Evolutionary conservation across 2,329 filamentous ascomycete genomes (phyloP).

Genomic region (Botryosphaeria agaves): DNA sequence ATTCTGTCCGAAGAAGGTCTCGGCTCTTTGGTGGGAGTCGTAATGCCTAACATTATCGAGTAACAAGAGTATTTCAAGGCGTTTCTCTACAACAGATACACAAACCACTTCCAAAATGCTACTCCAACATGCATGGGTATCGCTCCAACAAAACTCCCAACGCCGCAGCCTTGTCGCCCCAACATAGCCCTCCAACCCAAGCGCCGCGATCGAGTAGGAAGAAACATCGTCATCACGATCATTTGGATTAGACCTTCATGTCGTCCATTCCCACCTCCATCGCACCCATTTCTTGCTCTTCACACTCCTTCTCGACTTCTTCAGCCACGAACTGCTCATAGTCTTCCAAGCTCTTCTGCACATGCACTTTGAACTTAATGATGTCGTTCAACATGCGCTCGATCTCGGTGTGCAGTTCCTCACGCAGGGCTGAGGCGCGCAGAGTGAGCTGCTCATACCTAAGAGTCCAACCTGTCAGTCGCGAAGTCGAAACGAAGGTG

Average conservation of each 20-base stretch:
- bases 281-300: constrained; percentile 27
- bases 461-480: constrained; percentile 1
- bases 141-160: too few species aligned
- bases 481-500: neutral
- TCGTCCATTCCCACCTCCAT: constrained; percentile 10
- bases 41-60: too few species aligned
- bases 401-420: constrained; percentile 94
- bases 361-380: constrained; percentile 95
- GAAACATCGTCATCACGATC: too few species aligned
- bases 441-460: constrained; percentile 89
- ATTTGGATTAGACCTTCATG: constrained; percentile 8
- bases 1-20: constrained; percentile 8
- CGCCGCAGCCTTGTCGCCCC: too few species aligned
- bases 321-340: constrained; percentile 89
- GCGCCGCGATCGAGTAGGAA: too few species aligned
- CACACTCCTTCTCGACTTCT: constrained; percentile 56
- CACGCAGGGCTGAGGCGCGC: constrained; percentile 65
- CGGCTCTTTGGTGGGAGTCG: constrained; percentile 1
- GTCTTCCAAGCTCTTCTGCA: constrained; percentile 82
- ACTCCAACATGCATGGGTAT: too few species aligned
- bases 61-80: too few species aligned
- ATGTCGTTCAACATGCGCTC: constrained; percentile 93
- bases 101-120: too few species aligned
- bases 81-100: too few species aligned
- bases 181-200: too few species aligned